A percentile compares a stretch with the other conserved stretches of the same genome.
phyloP scores from a whole-genome alignment of 805 yeast species.

The Yarrowia sp. region DNA sequence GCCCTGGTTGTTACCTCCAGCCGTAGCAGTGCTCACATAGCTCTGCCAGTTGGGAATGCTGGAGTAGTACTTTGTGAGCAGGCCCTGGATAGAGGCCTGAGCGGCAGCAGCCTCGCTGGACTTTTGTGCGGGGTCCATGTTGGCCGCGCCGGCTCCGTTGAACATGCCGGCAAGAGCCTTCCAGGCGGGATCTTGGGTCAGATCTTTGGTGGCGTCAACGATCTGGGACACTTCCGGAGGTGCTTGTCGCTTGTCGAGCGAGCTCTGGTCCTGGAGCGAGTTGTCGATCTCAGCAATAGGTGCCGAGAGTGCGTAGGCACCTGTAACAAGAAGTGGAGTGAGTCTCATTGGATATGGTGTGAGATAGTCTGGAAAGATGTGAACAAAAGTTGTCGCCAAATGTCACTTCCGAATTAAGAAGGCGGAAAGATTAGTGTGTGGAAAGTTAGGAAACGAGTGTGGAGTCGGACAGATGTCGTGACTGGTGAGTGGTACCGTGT shows the following conservation, averaged over 20 bases:
- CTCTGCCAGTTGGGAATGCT: constrained; percentile 22
- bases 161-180: neutral
- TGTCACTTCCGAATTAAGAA: neutral
- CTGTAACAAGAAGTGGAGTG: neutral
- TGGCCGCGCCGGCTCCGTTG: neutral
- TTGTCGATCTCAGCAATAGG: neutral
- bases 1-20: neutral
- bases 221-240: neutral
- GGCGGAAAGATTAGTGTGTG: neutral
- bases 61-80: constrained; percentile 13
- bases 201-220: neutral
- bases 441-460: neutral
- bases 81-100: neutral
- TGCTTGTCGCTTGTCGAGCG: neutral
- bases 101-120: neutral
- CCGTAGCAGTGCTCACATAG: neutral
- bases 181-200: constrained; percentile 8
- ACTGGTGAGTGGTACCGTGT: neutral
- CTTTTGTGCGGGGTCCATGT: neutral
- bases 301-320: neutral
- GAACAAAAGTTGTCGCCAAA: too few species aligned
- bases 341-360: constrained; percentile 1
- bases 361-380: too few species aligned
- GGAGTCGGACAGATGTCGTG: neutral
- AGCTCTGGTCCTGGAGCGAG: neutral